Base-by-base conservation (phyloP, 352 stramenopile species). In the Globisporangium cystogenes region DNA sequence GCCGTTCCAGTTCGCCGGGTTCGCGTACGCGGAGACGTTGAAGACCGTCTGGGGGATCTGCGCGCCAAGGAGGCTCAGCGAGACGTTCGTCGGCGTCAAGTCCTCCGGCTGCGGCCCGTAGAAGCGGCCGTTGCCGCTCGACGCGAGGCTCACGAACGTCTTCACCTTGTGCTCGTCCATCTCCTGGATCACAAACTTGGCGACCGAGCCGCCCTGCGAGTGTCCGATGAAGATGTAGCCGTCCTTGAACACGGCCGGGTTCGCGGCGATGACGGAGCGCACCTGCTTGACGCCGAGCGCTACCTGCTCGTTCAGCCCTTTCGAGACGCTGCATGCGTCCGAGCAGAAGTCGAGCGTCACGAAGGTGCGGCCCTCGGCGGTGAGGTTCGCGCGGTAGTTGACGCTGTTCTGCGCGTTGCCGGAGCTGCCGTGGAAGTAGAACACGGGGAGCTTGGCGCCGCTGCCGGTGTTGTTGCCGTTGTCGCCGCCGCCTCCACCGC, bases 151-250 rank as follows among this genome's bases (percentile, higher is more conserved):
- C n/a, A 59, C 20, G 15, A 59, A 53, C 53, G 16, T 47, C 29
- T 37, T 33, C 15, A 53, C 43, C 5, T 59, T 59, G 53, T 59
- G 53, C 27, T 59, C 53, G 45, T 59, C 53, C 53, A 59, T 59
- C 53, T 59, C 53, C n/a, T 59, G 14, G 18, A 59, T 47, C 24
- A 59, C 45, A 20, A 27, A 21, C 5, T 45, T 45, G 23, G 40
- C 42, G 39, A 51, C 33, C 27, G 31, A 26, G 10, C 39, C 51
- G 12, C 68, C 68, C 23, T 72, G 58, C 20, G 68, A 74, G 45
- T 74, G 60, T 18, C 43, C 59, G 23, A 77, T 70, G 39, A 77
- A 59, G 49, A 67, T 53, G 57, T 77, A 77, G 24, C 68, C 68
- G 20, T 62, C 45, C 24, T 47, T 55, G 39, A 61, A 74, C 7